Base-by-base conservation (phyloP, 176 grass and related monocot species). In the Zizania latifolia region DNA sequence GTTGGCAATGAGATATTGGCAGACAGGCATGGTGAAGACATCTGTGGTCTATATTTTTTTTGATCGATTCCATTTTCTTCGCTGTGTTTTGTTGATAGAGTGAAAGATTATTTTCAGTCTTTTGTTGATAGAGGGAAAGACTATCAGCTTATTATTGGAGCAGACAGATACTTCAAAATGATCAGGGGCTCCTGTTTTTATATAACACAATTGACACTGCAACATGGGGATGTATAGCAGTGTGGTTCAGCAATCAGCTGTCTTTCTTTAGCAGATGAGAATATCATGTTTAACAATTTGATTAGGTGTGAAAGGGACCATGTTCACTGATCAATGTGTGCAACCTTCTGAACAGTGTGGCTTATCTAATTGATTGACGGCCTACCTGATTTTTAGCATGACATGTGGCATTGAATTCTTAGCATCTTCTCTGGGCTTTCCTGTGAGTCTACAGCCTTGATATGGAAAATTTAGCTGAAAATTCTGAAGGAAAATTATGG, bases 21-120 rank as follows among this genome's bases (percentile, higher is more conserved):
- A 44, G 38, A 46, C 39, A 76, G 61, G 28, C 28, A 29, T 62
- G 61, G 73, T 62, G 73, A 58, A 50, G 38, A n/a, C 29, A 45
- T 44, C 29, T 76, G 31, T 30, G 59, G 58, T 50, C 74, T 39
- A 33, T 27, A 16, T 11, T 62, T 61, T 5, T 62, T 61, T 75
- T 40, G 56, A 21, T 62, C 38, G 5, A 0, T 43, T 22, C 31
- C 68, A 53, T 54, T 32, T 24, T 35, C 13, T 53, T 71, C 1
- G 2, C 17, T 12, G 23, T 36, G 17, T 23, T 54, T 6, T 71
- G 44, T 33, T 71, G 28, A 48, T 8, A 34, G 2, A 48, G 16
- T 67, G 64, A 68, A 14, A 33, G 11, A 62, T 76, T 44, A 35
- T 30, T n/a, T 21, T n/a, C n/a, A n/a, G n/a, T n/a, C n/a, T n/a